phyloP scores from a whole-genome alignment of 495 filamentous ascomycete genomes.

The Hypoxylon lienhwacheense region DNA sequence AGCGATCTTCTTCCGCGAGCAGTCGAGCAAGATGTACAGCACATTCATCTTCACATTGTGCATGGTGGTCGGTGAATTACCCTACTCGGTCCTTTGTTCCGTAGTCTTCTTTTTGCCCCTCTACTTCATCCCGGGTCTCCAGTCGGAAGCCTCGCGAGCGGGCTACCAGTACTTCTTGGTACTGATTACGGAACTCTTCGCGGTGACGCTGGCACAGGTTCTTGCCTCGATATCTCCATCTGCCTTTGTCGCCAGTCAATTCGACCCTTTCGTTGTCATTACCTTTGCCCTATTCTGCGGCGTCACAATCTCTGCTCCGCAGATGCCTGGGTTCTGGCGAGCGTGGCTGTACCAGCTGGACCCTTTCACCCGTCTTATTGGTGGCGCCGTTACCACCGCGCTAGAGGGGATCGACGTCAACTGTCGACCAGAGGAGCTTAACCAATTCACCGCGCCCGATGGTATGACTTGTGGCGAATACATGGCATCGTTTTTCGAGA shows the following conservation, averaged over 20 bases:
- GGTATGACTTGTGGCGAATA: conserved; percentile 71
- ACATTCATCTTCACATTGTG: conserved; percentile 70
- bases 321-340: conserved; percentile 78
- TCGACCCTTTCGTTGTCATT: conserved; percentile 78
- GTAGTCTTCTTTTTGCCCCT: conserved; percentile 73
- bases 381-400: conserved; percentile 75
- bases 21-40: conserved; percentile 75
- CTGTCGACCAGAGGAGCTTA: conserved; percentile 60
- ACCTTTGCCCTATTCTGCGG: conserved; percentile 83
- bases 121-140: conserved; percentile 72
- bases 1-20: conserved; percentile 76
- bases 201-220: conserved; percentile 70
- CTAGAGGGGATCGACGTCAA: conserved; percentile 64
- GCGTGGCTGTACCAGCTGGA: conserved; percentile 81
- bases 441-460: conserved; percentile 60
- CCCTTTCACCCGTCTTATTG: conserved; percentile 81
- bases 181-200: conserved; percentile 73
- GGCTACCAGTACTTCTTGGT: conserved; percentile 85
- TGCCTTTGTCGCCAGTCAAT: conserved; percentile 68
- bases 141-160: conserved; percentile 56
- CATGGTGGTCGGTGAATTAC: conserved; percentile 74
- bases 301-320: conserved; percentile 72
- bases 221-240: conserved; percentile 70
- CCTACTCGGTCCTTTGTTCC: conserved; percentile 73
- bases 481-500: conserved; percentile 67